phyloP scores from a whole-genome alignment of 75 land plant genomes.

The Gnetum montanum region DNA sequence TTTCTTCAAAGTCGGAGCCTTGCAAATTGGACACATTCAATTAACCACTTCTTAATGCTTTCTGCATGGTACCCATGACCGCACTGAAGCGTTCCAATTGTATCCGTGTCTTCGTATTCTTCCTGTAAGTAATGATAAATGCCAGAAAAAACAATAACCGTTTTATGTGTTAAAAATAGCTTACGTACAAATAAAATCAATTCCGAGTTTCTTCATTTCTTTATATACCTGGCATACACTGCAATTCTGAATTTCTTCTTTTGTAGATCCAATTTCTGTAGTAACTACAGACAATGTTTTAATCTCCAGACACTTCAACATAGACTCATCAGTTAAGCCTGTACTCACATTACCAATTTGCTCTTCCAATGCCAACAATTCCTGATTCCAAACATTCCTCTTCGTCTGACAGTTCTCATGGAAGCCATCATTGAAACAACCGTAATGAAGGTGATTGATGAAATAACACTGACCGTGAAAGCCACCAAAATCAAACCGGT shows the following conservation, averaged over 20 bases:
- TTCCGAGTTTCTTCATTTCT: conserved; percentile 23
- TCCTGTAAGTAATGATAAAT: conserved; percentile 20
- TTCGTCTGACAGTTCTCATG: no score
- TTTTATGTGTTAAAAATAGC: not conserved
- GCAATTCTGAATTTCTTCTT: conserved; percentile 40
- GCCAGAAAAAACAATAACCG: not conserved
- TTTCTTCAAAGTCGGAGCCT: conserved; percentile 28
- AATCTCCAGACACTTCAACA: conserved; percentile 29
- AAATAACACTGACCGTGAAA: no score
- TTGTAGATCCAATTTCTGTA: conserved; percentile 4
- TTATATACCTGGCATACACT: conserved; percentile 80
- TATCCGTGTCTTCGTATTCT: conserved; percentile 35
- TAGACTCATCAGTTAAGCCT: conserved; percentile 51
- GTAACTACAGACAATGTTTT: conserved; percentile 8
- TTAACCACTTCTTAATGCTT: conserved; percentile 73
- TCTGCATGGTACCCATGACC: conserved; percentile 46
- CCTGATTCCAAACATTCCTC: no score
- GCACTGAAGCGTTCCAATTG: conserved; percentile 38
- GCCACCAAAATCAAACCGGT: no score
- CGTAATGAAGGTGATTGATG: no score
- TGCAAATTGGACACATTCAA: conserved; percentile 65
- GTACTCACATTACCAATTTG: conserved; percentile 73
- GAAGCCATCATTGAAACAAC: no score
- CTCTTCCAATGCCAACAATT: conserved; percentile 69
- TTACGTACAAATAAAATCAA: conserved; percentile 19